Percentiles rank a stretch among this genome's conserved stretches.
These are phyloP conservation scores for Tolypocladium nubicola DNA, from an alignment of 2,329 filamentous ascomycete genomes.

Conservation along the genomic window DNA sequence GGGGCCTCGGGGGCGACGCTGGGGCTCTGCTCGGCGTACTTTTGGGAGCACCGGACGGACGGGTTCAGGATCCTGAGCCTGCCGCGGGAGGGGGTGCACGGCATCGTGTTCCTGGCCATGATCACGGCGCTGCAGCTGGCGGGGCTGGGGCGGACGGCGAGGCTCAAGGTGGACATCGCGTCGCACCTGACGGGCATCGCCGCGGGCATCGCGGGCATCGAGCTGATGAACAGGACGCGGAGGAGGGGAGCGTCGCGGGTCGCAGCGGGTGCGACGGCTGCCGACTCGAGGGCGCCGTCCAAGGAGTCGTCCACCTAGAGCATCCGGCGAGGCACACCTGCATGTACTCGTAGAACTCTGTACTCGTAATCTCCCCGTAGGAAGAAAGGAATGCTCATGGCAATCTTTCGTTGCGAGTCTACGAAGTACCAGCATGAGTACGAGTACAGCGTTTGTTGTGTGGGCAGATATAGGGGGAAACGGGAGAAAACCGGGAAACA, in stretches of 20 bases:
- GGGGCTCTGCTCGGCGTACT: constrained; percentile 51
- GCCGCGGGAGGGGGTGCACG: constrained; percentile 46
- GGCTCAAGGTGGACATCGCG: constrained; percentile 35
- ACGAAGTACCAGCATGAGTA: no score
- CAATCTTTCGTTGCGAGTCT: neutral
- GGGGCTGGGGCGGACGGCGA: constrained; percentile 30
- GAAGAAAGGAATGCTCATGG: neutral
- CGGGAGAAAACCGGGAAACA: no score
- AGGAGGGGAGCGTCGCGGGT: constrained; percentile 2
- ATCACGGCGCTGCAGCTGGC: constrained; percentile 39
- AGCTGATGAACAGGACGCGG: constrained; percentile 16
- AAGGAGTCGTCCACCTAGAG: neutral
- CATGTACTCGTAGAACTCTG: neutral
- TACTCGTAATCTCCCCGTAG: neutral
- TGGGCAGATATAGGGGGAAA: neutral
- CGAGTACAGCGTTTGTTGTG: no score
- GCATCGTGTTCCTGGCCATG: constrained; percentile 41
- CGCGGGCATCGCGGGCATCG: constrained; percentile 32
- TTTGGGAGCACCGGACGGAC: constrained; percentile 46
- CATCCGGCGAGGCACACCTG: neutral
- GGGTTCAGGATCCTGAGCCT: constrained; percentile 47
- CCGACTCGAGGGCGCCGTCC: neutral
- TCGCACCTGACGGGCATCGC: constrained; percentile 43
- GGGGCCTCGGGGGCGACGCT: constrained; percentile 58
- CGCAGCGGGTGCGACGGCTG: neutral